Evolutionary conservation across 768 basidiomycete species (phyloP).

Genomic region (Russula ochroleuca): DNA sequence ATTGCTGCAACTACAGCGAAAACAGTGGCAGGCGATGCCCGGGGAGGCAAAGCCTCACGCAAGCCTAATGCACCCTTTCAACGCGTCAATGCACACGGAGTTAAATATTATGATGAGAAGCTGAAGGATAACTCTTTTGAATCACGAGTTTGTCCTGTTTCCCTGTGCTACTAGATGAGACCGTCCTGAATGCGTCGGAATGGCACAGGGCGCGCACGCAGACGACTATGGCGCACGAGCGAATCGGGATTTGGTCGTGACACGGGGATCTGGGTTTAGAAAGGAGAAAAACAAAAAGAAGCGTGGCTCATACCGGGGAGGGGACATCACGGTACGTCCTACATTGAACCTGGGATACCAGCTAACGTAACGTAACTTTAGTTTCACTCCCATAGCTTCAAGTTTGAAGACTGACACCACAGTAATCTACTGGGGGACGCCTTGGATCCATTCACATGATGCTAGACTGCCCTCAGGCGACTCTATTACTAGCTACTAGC

Average conservation of each 20-base stretch:
- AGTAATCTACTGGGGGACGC: background rate
- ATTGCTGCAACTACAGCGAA: constrained; percentile 8
- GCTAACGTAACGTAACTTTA: constrained; percentile 31
- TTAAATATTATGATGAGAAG: constrained; percentile 45
- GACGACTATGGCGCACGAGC: constrained; percentile 90
- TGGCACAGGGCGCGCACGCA: constrained; percentile 49
- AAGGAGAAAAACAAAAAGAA: constrained; percentile 99
- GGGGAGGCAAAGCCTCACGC: constrained; percentile 36
- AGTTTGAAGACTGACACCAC: constrained; percentile 53
- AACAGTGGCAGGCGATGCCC: constrained; percentile 15
- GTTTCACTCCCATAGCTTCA: constrained; percentile 85
- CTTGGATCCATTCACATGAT: background rate
- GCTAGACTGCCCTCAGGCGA: background rate
- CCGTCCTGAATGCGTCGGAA: constrained; percentile 5
- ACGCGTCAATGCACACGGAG: constrained; percentile 64
- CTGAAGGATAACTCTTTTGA: constrained; percentile 75
- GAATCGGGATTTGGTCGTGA: constrained; percentile 83
- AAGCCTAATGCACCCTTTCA: constrained; percentile 68
- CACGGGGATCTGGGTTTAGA: constrained; percentile 89
- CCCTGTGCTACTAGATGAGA: constrained; percentile 12
- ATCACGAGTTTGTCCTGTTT: constrained; percentile 53
- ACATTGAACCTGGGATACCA: background rate
- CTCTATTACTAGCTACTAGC: background rate
- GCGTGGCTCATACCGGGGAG: constrained; percentile 87
- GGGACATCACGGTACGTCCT: constrained; percentile 78